Conservation (phyloP, 2,329 filamentous ascomycete species). For the Byssothecium circinans region DNA sequence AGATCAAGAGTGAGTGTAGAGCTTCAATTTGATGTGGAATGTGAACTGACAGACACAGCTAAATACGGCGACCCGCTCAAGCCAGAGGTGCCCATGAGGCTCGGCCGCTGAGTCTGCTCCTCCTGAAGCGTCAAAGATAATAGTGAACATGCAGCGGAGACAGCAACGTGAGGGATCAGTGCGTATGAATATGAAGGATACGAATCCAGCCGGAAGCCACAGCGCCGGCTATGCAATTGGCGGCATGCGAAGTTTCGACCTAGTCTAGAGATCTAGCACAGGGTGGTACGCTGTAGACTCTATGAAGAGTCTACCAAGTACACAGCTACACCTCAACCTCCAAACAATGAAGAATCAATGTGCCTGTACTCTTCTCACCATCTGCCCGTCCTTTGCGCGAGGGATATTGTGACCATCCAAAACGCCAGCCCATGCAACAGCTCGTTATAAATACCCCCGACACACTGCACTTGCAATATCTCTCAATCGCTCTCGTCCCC, state of each 20-base stretch:
- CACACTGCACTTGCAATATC: neutral
- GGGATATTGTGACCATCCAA: conserved; percentile 9
- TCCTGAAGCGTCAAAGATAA: neutral
- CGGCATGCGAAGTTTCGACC: too few species aligned
- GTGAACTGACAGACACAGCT: conserved; percentile 24
- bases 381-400: neutral
- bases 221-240: too few species aligned
- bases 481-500: conserved; percentile 54
- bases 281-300: neutral
- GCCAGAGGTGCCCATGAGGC: conserved; percentile 27
- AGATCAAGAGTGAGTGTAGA: conserved; percentile 36
- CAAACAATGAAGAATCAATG: neutral
- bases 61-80: conserved; percentile 43
- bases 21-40: neutral
- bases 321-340: neutral
- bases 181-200: too few species aligned
- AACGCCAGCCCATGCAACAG: conserved; percentile 28
- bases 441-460: neutral
- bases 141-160: neutral
- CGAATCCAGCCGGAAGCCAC: too few species aligned
- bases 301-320: neutral
- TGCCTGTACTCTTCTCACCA: neutral
- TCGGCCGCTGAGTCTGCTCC: conserved; percentile 28
- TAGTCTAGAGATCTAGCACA: neutral
- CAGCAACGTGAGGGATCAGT: too few species aligned